Percentiles rank a stretch among this genome's conserved stretches.
Conservation (phyloP, 495 filamentous ascomycete genomes). For the Penicillium daleae region DNA sequence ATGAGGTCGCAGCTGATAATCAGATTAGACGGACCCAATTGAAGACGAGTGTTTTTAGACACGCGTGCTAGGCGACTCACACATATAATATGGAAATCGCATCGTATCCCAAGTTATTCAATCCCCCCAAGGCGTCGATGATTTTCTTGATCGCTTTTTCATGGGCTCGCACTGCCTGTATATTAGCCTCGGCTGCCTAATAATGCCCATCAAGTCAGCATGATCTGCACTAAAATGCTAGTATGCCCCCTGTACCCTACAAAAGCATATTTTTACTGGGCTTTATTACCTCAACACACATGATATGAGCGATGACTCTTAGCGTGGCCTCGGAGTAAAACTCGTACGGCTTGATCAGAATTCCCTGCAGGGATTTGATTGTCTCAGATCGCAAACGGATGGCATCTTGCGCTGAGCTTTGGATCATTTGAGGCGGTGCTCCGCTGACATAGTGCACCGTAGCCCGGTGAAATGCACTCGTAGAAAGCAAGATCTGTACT, state of each 20-base stretch:
- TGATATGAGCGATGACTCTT: not conserved
- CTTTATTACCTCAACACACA: not conserved
- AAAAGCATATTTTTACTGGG: not conserved
- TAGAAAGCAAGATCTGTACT: conserved; percentile 1
- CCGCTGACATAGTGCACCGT: not conserved
- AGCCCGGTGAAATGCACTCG: conserved; percentile 6
- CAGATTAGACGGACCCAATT: not conserved
- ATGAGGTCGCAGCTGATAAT: conserved; percentile 3
- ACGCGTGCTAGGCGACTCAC: not conserved
- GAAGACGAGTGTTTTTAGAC: not conserved
- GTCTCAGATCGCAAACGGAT: not conserved
- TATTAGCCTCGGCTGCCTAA: conserved; percentile 5
- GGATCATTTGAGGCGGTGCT: not conserved
- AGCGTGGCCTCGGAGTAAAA: not conserved
- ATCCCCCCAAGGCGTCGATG: not conserved
- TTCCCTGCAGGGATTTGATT: conserved; percentile 3
- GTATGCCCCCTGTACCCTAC: too few species aligned
- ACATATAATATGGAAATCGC: conserved; percentile 2
- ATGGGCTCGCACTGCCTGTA: not conserved
- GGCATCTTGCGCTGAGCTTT: conserved; percentile 1
- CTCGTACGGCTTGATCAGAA: not conserved
- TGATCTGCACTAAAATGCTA: not conserved
- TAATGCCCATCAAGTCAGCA: not conserved
- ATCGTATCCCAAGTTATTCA: conserved; percentile 7
- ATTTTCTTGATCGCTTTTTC: conserved; percentile 4